Conservation (phyloP, 2,329 filamentous ascomycete species). For the Fusarium vanettenii region DNA sequence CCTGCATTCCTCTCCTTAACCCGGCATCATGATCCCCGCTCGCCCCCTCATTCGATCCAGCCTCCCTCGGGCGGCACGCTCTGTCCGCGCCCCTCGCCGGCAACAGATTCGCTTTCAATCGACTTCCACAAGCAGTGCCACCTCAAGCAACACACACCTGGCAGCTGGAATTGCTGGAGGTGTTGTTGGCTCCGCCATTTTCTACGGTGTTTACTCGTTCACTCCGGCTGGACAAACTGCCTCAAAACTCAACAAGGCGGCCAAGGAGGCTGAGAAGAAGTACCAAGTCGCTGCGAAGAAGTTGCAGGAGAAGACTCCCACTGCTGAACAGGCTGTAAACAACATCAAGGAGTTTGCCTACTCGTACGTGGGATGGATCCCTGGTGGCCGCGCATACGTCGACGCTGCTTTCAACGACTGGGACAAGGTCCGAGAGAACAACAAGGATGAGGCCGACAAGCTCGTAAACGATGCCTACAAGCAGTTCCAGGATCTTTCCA, state of each 20-base stretch:
- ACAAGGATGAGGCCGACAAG: conserved; percentile 76
- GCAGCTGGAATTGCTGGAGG: conserved; percentile 58
- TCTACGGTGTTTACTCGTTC: conserved; percentile 58
- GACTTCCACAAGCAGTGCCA: conserved; percentile 43
- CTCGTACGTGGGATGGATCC: conserved; percentile 78
- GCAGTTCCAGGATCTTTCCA: conserved; percentile 71
- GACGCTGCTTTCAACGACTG: conserved; percentile 77
- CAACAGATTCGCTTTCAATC: conserved; percentile 57
- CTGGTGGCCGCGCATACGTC: conserved; percentile 75
- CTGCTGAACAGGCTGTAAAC: conserved; percentile 73
- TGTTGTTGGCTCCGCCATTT: conserved; percentile 54
- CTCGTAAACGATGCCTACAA: conserved; percentile 75
- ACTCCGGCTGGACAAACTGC: conserved; percentile 57
- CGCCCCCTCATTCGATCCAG: conserved; percentile 45
- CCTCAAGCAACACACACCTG: conserved; percentile 48
- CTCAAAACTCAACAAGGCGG: conserved; percentile 58
- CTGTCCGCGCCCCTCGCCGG: conserved; percentile 39
- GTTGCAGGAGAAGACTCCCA: conserved; percentile 71
- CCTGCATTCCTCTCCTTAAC: not conserved
- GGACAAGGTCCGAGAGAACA: conserved; percentile 74
- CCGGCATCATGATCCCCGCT: conserved; percentile 45
- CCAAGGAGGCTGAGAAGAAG: conserved; percentile 68
- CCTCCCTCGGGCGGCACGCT: conserved; percentile 44
- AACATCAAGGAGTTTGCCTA: conserved; percentile 74
- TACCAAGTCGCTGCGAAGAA: conserved; percentile 70